Base-by-base conservation (phyloP, 768 basidiomycete genomes). In the Fomitopsis serialis region DNA sequence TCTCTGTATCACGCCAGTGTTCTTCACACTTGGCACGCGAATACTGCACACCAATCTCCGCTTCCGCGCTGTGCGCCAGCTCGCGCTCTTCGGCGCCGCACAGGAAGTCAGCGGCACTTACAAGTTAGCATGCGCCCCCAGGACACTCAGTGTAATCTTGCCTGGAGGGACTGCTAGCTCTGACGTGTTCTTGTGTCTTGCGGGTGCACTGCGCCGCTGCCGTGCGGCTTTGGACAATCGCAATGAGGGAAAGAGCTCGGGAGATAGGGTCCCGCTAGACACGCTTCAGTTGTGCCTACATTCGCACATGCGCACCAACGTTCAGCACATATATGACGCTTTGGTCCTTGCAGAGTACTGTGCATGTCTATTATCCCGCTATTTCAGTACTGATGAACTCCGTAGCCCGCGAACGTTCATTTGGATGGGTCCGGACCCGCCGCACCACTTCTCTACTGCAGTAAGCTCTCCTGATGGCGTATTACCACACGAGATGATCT, bases 381-480 rank as follows among this genome's bases (percentile, higher is more conserved):
- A 1, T 35, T 13, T 22, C 19, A 1, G 36, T 17, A 29, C n/a
- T 29, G 34, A 49, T 21, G 48, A 6, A 23, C 36, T 10, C 52
- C 27, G 17, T 53, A 80, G 79, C 48, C 80, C 79, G 32, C 67
- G 65, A 43, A 62, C 57, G 21, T 82, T 83, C 58, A 66, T 66
- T 21, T 84, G 84, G 84, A 76, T 69, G n/a, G 78, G 81, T 2
- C 81, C 79, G 3, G 81, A 82, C 59, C 81, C 81, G 23, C 76
- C 74, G 12, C 81, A 84, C 54, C 78, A 84, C 58, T 80, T 82
- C 59, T 81, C 81, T 1, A 79, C 70, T n/a, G 80, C 81, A 27
- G 83, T 83, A 60, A 58, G 78, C 72, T 25, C 45, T n/a, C 24
- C n/a, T 9, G 3, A 8, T 5, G 15, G 42, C 1, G 1, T 6